Base-by-base conservation (phyloP, 2,329 filamentous ascomycete genomes). In the Aureobasidium subglaciale region DNA sequence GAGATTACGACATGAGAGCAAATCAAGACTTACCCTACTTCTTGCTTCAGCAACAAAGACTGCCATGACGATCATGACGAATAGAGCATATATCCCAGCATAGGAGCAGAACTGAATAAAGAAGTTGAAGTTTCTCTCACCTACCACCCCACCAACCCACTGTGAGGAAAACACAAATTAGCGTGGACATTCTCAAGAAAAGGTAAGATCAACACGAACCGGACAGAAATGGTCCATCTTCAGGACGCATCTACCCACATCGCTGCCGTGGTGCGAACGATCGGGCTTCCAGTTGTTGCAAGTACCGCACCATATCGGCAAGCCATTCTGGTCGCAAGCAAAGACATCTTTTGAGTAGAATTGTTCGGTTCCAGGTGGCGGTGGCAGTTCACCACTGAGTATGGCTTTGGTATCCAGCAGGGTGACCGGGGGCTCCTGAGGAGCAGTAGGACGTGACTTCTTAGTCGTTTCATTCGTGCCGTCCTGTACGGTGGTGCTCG, bases 201-300 rank as follows among this genome's bases (percentile, higher is more conserved):
- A 27, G 16, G 1, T 1, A 16, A n/a, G 37, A 11, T 5, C 13
- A 1, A 16, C 15, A 25, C 16, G 2, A 8, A 55, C 38, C 0
- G 92, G 93, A 65, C 93, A 99, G 64, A 91, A 93, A 67, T 97
- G 92, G 60, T 97, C 92, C 87, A 96, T 93, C 65, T 93, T 93
- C 37, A 80, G 75, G 20, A 95, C 87, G 65, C 92, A 97, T 40
- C 90, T 80, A 48, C 83, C 83, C 11, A 93, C 75, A 66, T 95
- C 88, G 52, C 85, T 85, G 65, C 87, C 95, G 70, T 97, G 92
- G 67, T 96, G 90, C 2, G 87, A 81, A 3, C 92, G 81, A 65
- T 96, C 92, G 0, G 87, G 84, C 70, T 96, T 97, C 83, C 88
- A 96, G 61, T 86, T 88, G 56, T 81, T 81, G 68, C 92, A 99